Base-by-base conservation (phyloP, 495 filamentous ascomycete species). In the Hamigera avellanea region DNA sequence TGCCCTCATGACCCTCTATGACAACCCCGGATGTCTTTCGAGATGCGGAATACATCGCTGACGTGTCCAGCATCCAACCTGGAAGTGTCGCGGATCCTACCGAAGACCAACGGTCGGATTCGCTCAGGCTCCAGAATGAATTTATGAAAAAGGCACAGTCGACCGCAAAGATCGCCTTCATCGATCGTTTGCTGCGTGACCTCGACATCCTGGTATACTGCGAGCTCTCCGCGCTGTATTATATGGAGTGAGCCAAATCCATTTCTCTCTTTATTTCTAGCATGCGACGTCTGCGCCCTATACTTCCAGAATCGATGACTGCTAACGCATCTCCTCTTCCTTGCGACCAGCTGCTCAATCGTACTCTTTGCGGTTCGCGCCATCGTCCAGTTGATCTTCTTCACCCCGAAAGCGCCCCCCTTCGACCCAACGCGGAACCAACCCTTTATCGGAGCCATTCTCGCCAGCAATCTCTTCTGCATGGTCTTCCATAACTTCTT, bases 141-240 rank as follows among this genome's bases (percentile, higher is more conserved):
- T 51, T 55, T 47, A 41, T 60, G 39, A 66, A 49, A 48, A 66
- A 59, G 41, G 45, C 51, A 23, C 59, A 65, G 33, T 50, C 52
- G 1, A 44, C 56, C 1, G 54, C 57, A 14, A 66, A 64, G 43
- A 62, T 66, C 25, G 64, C 77, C 36, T 76, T 83, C 50, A 70
- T 91, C 39, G 78, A 76, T 45, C 66, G 78, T 34, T 58, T 93
- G 21, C 69, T 84, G 46, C 70, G 73, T 39, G 79, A 75, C 49
- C 63, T 93, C 32, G 86, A 95, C 57, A 79, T 80, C 45, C 40
- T 87, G n/a, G 74, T 87, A 19, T 87, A 86, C 52, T 78, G 78
- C 40, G 74, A 93, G 62, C 64, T 93, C 21, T 83, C 81, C 26
- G 72, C 79, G 27, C 46, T 93, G 39, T 95, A 95, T 61, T 93